These are phyloP conservation scores for Auricularia cornea DNA, from an alignment of 768 basidiomycete genomes.

Conservation along the genomic window DNA sequence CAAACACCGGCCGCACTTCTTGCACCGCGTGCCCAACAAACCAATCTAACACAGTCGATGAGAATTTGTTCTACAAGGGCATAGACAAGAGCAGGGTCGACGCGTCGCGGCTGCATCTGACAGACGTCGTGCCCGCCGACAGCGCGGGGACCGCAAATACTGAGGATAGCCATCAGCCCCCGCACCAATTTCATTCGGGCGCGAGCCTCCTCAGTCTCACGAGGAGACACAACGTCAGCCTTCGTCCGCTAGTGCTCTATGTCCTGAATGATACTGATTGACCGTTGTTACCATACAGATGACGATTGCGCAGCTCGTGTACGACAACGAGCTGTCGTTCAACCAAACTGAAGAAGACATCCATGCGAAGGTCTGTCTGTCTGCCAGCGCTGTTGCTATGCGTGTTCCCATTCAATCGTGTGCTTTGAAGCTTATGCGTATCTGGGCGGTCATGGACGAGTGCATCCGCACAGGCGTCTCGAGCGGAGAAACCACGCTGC, in stretches of 20 bases:
- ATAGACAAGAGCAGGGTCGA: conserved; percentile 78
- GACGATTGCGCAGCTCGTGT: conserved; percentile 90
- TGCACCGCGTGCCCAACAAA: too few relatives aligned
- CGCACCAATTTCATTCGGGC: conserved; percentile 76
- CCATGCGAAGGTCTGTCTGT: conserved; percentile 48
- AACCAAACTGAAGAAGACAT: conserved; percentile 71
- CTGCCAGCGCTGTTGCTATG: not conserved
- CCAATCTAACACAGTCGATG: conserved; percentile 44
- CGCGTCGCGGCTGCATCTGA: conserved; percentile 67
- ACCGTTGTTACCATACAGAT: conserved; percentile 38
- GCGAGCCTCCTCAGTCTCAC: conserved; percentile 68
- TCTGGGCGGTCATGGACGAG: conserved; percentile 90
- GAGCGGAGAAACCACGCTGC: conserved; percentile 67
- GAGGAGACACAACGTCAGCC: conserved; percentile 69
- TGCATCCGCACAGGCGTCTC: conserved; percentile 84
- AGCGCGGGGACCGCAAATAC: conserved; percentile 1
- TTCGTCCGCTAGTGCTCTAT: not conserved
- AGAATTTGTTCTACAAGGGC: conserved; percentile 91
- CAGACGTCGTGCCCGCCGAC: conserved; percentile 34
- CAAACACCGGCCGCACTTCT: not conserved
- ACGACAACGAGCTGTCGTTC: conserved; percentile 83
- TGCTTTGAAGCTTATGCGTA: conserved; percentile 47
- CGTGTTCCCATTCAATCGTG: not conserved
- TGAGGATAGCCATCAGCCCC: conserved; percentile 35
- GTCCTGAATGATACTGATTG: conserved; percentile 6